phyloP scores from a whole-genome alignment of 108 stramenopile genomes.

The Aurantiochytrium sp. region DNA sequence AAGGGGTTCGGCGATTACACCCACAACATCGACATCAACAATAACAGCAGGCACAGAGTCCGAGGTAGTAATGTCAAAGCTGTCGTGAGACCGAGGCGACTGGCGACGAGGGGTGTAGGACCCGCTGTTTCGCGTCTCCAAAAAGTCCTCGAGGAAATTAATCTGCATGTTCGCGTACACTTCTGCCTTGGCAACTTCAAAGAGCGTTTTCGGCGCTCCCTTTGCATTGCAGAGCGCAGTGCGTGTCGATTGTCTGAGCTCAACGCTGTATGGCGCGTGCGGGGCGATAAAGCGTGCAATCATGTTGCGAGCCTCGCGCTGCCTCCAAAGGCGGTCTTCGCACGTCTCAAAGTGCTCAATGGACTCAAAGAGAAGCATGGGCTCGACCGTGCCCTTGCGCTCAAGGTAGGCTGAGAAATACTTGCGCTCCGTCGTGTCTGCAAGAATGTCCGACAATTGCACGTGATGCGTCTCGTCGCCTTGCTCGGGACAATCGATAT shows the following conservation, averaged over 20 bases:
- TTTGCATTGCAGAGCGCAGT: background rate
- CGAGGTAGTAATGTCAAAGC: background rate
- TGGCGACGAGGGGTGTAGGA: background rate
- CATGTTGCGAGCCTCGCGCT: background rate
- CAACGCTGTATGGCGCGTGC: background rate
- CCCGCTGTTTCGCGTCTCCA: background rate
- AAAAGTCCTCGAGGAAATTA: background rate
- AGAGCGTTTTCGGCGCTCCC: background rate
- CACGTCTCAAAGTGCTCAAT: background rate
- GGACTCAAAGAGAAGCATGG: background rate
- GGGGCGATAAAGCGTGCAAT: background rate
- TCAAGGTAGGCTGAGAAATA: background rate
- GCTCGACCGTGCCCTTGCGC: background rate
- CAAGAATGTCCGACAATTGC: background rate
- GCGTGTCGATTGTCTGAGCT: background rate
- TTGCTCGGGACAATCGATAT: background rate
- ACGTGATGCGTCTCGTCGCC: background rate
- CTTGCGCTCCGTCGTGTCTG: background rate
- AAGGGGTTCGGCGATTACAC: no score
- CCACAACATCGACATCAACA: background rate
- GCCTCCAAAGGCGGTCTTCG: background rate
- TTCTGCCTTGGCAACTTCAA: background rate
- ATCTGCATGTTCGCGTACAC: background rate
- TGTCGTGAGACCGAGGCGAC: background rate
- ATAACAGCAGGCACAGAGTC: background rate